Evolutionary conservation across 2,329 filamentous ascomycete species (phyloP), one percentile per base, ranked within the genome.

Genomic region (Pestalotiopsis sp.): DNA sequence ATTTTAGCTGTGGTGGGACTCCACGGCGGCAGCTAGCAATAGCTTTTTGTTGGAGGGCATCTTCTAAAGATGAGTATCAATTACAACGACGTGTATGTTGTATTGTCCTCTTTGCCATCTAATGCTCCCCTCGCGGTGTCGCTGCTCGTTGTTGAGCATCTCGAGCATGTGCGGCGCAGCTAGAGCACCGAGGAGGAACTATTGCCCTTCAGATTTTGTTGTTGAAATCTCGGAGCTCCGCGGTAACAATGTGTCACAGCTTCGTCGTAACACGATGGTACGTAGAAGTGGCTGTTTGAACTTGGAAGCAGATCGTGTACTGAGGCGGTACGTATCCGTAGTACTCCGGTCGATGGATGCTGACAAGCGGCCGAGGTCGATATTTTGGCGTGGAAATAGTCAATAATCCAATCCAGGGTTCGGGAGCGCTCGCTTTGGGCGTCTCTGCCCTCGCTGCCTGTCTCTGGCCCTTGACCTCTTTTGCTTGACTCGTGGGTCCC

Each of bases 401-500:
- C 56, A 12, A n/a, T 13, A 59, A 59, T n/a, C 41, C 31, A 36
- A 49, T 5, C n/a, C 41, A 49, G n/a, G 41, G 41, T 49, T 49
- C 41, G 41, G 41, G 41, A 49, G 17, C 27, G 72, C 73, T 71
- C 31, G 72, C 73, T 71, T 72, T 74, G 71, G 69, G 25, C 27
- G 73, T 72, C 31, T 36, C 31, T 36, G 31, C 9, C 31, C 9
- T 72, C 31, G 9, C 31, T 36, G 31, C 9, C 31, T 36, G 31
- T 36, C 31, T 36, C 6, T 36, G 31, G 31, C 31, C 71, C 72
- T 74, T 70, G 69, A 57, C 58, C 56, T 66, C 67, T 73, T 70
- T 73, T 66, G 72, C 71, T 72, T 75, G 73, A 75, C 72, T 75
- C 74, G 70, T 66, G 64, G 65, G 36, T 60, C 25, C 17, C 17